Evolutionary conservation across 163 green algal species (phyloP).

Genomic region (Chloromonas sp.): DNA sequence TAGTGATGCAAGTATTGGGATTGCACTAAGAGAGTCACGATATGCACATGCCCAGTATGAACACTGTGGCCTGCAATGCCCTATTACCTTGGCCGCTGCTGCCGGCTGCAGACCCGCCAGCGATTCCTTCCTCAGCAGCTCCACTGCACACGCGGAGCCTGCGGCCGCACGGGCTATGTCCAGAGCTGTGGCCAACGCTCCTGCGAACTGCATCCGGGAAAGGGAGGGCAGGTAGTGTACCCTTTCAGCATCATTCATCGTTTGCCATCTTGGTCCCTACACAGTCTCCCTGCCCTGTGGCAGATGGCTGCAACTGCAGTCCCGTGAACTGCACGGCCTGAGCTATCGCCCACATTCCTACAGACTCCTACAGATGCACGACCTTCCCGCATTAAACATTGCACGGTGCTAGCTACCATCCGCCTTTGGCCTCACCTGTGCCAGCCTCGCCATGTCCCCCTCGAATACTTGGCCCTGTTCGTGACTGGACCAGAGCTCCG

Average conservation of each 20-base stretch:
- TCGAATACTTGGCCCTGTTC: constrained; percentile 58
- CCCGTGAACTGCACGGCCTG: too few species aligned
- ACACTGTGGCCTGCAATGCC: too few species aligned
- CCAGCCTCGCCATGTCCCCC: constrained; percentile 77
- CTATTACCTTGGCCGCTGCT: constrained; percentile 20
- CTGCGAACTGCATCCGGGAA: constrained; percentile 14
- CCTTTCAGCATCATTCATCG: too few species aligned
- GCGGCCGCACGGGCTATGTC: constrained; percentile 17
- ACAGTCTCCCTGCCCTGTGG: background rate
- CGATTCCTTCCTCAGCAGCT: constrained; percentile 80
- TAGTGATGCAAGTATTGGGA: too few species aligned
- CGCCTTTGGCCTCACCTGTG: constrained; percentile 12
- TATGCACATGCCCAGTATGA: too few species aligned
- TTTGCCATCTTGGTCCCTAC: background rate
- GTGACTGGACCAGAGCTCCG: constrained; percentile 65
- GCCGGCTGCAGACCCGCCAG: constrained; percentile 40
- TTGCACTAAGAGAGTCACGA: too few species aligned
- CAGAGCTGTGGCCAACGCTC: constrained; percentile 52
- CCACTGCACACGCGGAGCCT: constrained; percentile 34
- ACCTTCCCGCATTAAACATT: background rate
- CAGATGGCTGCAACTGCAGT: too few species aligned
- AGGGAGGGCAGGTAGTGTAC: background rate
- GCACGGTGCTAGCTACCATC: background rate
- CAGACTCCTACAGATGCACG: background rate
- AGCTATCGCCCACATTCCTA: too few species aligned